Conservation (phyloP, 2,329 filamentous ascomycete genomes). For the Trichophyton rubrum region DNA sequence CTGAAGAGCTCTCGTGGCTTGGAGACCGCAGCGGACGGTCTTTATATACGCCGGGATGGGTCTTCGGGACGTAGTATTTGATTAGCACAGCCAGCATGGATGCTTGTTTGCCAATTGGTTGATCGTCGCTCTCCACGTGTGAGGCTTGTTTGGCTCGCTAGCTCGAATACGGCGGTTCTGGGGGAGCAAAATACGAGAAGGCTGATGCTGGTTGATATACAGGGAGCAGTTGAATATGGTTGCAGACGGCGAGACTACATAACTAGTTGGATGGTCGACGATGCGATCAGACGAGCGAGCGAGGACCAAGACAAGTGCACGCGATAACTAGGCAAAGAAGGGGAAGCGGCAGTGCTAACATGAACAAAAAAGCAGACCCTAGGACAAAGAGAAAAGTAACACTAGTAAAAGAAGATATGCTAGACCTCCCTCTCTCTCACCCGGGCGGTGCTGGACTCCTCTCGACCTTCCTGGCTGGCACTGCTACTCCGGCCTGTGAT, state of each 20-base stretch:
- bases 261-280: no score
- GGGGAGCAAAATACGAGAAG: not conserved
- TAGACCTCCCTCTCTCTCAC: slow-evolving; percentile 30
- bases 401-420: not conserved
- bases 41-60: not conserved
- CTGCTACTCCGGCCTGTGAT: slow-evolving; percentile 41
- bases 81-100: not conserved
- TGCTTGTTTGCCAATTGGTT: not conserved
- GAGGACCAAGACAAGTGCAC: not conserved
- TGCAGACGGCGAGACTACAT: not conserved
- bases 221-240: not conserved
- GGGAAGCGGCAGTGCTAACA: not conserved
- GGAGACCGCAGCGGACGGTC: not conserved
- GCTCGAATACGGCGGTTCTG: not conserved
- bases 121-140: not conserved
- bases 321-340: not conserved
- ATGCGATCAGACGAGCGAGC: not conserved
- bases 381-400: not conserved
- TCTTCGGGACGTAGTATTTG: not conserved
- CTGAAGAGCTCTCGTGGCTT: not conserved
- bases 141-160: not conserved
- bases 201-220: not conserved
- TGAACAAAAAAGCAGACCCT: not conserved
- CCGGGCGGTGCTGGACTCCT: slow-evolving; percentile 20
- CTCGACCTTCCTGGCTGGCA: slow-evolving; percentile 24